A percentile compares a stretch with the other conserved stretches of the same genome.
Conservation (phyloP, 2,329 filamentous ascomycete genomes). For the Harringtonia lauricola region DNA sequence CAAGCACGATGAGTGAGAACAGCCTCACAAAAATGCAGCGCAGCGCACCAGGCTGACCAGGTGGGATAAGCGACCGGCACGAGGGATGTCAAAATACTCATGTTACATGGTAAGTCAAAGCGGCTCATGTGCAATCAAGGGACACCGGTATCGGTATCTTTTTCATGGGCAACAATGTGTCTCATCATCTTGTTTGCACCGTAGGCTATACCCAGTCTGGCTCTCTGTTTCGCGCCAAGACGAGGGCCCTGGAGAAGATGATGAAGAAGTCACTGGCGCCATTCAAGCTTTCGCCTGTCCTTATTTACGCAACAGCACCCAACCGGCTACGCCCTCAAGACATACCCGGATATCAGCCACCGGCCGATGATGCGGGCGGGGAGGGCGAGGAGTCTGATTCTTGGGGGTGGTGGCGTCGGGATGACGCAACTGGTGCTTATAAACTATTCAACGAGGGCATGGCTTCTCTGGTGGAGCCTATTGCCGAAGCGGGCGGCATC, state of each 20-base stretch:
- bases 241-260: conserved; percentile 73
- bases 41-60: not conserved
- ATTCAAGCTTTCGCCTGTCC: conserved; percentile 37
- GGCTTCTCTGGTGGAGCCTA: conserved; percentile 44
- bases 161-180: not conserved
- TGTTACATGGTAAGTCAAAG: conserved; percentile 59
- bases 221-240: conserved; percentile 75
- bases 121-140: too few species aligned
- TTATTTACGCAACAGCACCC: conserved; percentile 62
- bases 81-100: conserved; percentile 55
- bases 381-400: conserved; percentile 42
- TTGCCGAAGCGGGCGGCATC: conserved; percentile 53
- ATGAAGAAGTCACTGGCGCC: conserved; percentile 62
- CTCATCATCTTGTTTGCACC: not conserved
- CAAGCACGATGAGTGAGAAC: too few species aligned
- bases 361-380: conserved; percentile 5
- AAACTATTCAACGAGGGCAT: conserved; percentile 60
- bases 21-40: too few species aligned
- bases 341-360: conserved; percentile 52
- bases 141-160: too few species aligned
- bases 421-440: conserved; percentile 56
- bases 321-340: conserved; percentile 51
- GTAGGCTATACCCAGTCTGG: conserved; percentile 85
- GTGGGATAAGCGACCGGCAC: conserved; percentile 21
- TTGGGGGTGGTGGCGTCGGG: conserved; percentile 74